Evolutionary conservation across 1,284 basidiomycete genomes (phyloP), one percentile per base, ranked within the genome.

Genomic region (Irpex sp.): DNA sequence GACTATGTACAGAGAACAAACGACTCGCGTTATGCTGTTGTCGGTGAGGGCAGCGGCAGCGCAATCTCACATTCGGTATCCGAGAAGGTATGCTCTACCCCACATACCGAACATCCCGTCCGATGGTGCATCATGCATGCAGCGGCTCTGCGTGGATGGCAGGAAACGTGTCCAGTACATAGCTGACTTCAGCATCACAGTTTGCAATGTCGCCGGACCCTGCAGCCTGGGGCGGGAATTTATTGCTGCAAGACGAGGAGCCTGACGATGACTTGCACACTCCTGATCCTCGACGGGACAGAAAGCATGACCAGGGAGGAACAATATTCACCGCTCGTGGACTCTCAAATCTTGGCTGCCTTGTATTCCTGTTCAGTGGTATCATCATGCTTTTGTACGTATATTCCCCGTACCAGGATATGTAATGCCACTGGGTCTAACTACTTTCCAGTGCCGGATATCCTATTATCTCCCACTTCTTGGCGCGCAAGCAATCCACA

Each of bases 131-230:
- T 5, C 58, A 33, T 39, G 33, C n/a, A 21, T 33, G 35, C 6
- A 31, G 46, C 4, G n/a, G 6, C 7, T 26, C 7, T 35, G 5
- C 4, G 8, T 53, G 37, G 47, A 6, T 49, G 47, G 47, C 47
- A 49, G 9, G n/a, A n/a, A 2, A 9, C 43, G 26, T n/a, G 33
- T 7, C 21, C 50, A 31, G 6, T 37, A 36, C 36, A 7, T 33
- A 11, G 60, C 26, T 46, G 35, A 46, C 31, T 2, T 57, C 21
- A 31, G 55, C 46, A 47, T 13, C 15, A 33, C 69, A 92, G 89
- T 91, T 85, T 69, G 89, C 89, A 5, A 80, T 92, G 17, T 85
- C 89, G 2, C 82, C 89, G 1, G 89, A 92, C 72, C 89, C 89
- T 9, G 75, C 80, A 6, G 79, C 79, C 0, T 90, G 89, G 88